phyloP scores from a whole-genome alignment of 1,284 basidiomycete species.

The Cutaneotrichosporon mucoides region DNA sequence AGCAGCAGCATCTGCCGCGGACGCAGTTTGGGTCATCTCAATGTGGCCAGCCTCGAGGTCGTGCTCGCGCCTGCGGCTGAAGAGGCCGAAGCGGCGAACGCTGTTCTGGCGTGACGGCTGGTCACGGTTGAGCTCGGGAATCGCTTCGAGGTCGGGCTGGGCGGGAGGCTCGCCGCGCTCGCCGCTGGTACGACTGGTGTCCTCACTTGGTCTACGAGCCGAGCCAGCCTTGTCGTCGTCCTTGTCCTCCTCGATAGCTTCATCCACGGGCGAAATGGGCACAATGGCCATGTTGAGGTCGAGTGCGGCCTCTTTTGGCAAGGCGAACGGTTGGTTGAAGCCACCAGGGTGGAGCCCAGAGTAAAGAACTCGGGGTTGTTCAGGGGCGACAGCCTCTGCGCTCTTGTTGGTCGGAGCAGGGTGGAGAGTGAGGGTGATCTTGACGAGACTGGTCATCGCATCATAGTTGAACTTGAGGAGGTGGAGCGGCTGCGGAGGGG shows the following conservation, averaged over 20 bases:
- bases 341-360: conserved; percentile 72
- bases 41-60: conserved; percentile 42
- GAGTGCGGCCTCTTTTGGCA: conserved; percentile 60
- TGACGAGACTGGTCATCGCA: conserved; percentile 75
- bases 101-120: conserved; percentile 3
- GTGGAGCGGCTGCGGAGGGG: conserved; percentile 53
- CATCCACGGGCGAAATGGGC: conserved; percentile 18
- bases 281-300: conserved; percentile 41
- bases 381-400: conserved; percentile 20
- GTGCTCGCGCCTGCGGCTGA: conserved; percentile 27
- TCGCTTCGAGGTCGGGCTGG: conserved; percentile 15
- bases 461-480: conserved; percentile 83
- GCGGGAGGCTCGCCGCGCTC: conserved; percentile 19
- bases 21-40: conserved; percentile 39
- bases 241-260: conserved; percentile 9
- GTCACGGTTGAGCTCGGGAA: conserved; percentile 25
- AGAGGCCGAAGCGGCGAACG: conserved; percentile 33
- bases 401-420: conserved; percentile 57
- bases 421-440: conserved; percentile 67
- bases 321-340: conserved; percentile 65
- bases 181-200: conserved; percentile 25
- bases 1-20: conserved; percentile 26
- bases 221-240: conserved; percentile 9
- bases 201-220: conserved; percentile 13
- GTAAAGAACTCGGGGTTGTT: conserved; percentile 59